These are phyloP conservation scores for Dactylorhiza incarnata DNA, from an alignment of 106 monocot species.

Conservation along the genomic window DNA sequence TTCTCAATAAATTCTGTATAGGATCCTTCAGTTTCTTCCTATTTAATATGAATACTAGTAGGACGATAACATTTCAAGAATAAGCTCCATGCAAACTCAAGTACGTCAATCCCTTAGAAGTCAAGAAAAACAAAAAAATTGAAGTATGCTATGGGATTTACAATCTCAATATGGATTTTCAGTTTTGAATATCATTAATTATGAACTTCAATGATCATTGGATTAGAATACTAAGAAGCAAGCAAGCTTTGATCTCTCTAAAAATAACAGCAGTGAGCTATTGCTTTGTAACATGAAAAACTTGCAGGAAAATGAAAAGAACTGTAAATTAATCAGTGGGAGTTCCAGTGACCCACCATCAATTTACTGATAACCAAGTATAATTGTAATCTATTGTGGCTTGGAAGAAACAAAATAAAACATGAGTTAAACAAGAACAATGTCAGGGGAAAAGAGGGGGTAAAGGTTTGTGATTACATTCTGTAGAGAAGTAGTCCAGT, in stretches of 20 bases:
- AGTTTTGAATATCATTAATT: not conserved
- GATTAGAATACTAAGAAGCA: not conserved
- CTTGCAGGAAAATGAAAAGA: not conserved
- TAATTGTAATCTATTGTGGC: not conserved
- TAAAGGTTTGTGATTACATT: conserved; percentile 47
- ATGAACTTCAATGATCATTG: not conserved
- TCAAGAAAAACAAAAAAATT: not conserved
- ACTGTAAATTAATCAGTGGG: not conserved
- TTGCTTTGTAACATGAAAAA: not conserved
- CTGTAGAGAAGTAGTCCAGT: conserved; percentile 99
- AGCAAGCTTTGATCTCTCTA: not conserved
- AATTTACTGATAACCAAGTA: not conserved
- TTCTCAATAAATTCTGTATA: too few species aligned
- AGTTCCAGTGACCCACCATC: not conserved
- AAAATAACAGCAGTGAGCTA: not conserved
- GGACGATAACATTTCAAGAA: too few species aligned
- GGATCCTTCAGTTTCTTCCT: too few species aligned
- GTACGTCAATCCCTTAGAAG: too few species aligned
- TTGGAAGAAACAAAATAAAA: conserved; percentile 1
- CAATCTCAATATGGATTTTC: not conserved
- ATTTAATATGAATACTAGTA: too few species aligned
- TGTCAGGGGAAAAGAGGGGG: not conserved
- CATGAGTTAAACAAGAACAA: not conserved
- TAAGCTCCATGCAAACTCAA: too few species aligned
- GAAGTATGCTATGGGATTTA: not conserved